phyloP scores from a whole-genome alignment of 495 filamentous ascomycete species.

The Neurospora sp. region DNA sequence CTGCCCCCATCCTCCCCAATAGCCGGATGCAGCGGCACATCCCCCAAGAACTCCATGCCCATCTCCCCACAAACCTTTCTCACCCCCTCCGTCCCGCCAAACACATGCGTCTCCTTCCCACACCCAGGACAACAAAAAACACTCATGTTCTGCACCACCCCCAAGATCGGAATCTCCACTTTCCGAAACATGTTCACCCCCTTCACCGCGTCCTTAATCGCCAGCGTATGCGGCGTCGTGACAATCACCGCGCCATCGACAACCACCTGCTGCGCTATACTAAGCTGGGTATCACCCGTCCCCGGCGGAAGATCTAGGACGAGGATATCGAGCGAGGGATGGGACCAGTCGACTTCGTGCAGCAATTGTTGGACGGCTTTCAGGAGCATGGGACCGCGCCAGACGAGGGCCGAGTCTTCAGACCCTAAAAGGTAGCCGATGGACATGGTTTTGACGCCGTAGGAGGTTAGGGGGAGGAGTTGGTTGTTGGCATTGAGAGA shows the following conservation, averaged over 20 bases:
- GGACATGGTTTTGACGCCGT: conserved; percentile 94
- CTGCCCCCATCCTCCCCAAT: conserved; percentile 86
- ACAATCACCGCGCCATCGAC: conserved; percentile 80
- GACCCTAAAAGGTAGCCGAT: conserved; percentile 88
- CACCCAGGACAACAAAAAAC: conserved; percentile 77
- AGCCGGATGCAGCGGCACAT: conserved; percentile 77
- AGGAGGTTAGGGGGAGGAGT: conserved; percentile 82
- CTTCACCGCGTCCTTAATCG: conserved; percentile 77
- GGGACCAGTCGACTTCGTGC: conserved; percentile 86
- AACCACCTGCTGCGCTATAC: conserved; percentile 80
- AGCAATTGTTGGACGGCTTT: conserved; percentile 94
- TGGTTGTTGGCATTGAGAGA: conserved; percentile 60
- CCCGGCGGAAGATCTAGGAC: conserved; percentile 89
- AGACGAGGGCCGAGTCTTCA: conserved; percentile 67
- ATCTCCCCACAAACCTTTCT: conserved; percentile 23
- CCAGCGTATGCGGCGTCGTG: conserved; percentile 86
- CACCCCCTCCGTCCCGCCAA: conserved; percentile 48
- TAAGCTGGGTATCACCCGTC: conserved; percentile 90
- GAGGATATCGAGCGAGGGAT: conserved; percentile 55
- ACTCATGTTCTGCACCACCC: conserved; percentile 96
- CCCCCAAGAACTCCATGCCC: conserved; percentile 65
- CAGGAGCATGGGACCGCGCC: conserved; percentile 95
- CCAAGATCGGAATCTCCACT: conserved; percentile 63
- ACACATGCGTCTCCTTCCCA: conserved; percentile 62
- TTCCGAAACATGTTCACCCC: conserved; percentile 88